Evolutionary conservation across 306 rosid genomes (phyloP).

Genomic region (Begonia loranthoides): DNA sequence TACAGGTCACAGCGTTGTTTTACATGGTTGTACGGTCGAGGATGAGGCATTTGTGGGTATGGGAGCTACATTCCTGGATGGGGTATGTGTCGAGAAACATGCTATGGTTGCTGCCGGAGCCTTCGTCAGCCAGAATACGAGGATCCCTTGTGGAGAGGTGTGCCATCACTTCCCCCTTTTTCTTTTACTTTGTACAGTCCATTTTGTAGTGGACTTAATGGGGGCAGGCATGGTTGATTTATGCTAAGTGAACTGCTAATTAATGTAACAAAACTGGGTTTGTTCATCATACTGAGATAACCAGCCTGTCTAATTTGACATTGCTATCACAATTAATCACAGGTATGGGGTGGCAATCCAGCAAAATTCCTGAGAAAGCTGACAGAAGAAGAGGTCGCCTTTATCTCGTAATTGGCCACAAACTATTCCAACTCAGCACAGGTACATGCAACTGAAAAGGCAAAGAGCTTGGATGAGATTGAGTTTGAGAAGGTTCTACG

Average conservation of each 20-base stretch:
- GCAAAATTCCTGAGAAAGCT: constrained; percentile 93
- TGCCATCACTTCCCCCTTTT: constrained; percentile 10
- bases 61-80: constrained; percentile 95
- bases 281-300: too few relatives aligned
- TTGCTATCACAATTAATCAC: constrained; percentile 1
- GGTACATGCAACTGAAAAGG: constrained; percentile 88
- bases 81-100: constrained; percentile 71
- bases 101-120: constrained; percentile 99
- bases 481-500: constrained; percentile 66
- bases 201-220: neutral
- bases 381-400: constrained; percentile 78
- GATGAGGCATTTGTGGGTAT: constrained; percentile 96
- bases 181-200: neutral
- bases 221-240: neutral
- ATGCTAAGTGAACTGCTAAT: too few relatives aligned
- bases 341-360: constrained; percentile 99
- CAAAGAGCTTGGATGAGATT: constrained; percentile 50
- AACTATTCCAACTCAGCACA: constrained; percentile 80
- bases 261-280: too few relatives aligned
- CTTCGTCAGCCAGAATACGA: constrained; percentile 81
- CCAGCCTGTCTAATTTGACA: neutral
- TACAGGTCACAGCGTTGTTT: constrained; percentile 78
- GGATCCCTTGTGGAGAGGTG: constrained; percentile 94
- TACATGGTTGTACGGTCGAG: constrained; percentile 89
- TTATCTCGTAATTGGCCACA: constrained; percentile 72